These are phyloP conservation scores for Puccinellia tenuiflora DNA, from an alignment of 176 grass and related monocot species.

Conservation along the genomic window DNA sequence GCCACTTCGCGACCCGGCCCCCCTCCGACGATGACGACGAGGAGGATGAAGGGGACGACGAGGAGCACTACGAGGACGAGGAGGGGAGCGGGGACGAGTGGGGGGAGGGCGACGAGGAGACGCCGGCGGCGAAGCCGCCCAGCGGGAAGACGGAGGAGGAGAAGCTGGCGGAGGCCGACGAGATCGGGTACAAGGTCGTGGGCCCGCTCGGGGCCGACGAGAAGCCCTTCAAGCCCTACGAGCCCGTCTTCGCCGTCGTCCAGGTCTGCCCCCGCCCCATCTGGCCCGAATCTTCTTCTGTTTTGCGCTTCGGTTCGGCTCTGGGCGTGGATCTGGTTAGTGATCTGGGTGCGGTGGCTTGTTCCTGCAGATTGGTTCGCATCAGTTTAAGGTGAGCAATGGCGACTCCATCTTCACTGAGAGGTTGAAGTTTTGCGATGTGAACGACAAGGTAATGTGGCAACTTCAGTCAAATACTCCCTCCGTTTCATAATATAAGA, in stretches of 20 bases:
- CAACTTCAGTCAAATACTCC: neutral
- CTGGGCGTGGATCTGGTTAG: constrained; percentile 9
- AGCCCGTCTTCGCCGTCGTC: constrained; percentile 71
- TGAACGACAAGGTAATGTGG: constrained; percentile 79
- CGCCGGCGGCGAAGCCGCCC: constrained; percentile 42
- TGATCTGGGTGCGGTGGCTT: neutral
- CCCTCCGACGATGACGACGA: constrained; percentile 30
- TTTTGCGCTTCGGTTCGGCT: no score
- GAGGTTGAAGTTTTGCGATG: constrained; percentile 84
- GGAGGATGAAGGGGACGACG: constrained; percentile 37
- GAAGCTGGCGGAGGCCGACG: constrained; percentile 61
- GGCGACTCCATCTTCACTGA: constrained; percentile 98
- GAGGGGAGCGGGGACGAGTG: constrained; percentile 38
- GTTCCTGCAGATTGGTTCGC: constrained; percentile 75
- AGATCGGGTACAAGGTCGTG: constrained; percentile 77
- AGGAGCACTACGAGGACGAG: constrained; percentile 44
- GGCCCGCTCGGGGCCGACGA: constrained; percentile 61
- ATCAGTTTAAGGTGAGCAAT: constrained; percentile 99
- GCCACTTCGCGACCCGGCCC: constrained; percentile 54
- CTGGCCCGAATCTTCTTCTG: neutral
- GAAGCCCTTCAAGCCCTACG: constrained; percentile 92
- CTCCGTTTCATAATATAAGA: neutral
- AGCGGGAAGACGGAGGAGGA: constrained; percentile 91
- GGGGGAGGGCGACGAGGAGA: constrained; percentile 36
- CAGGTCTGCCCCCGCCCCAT: constrained; percentile 60